A percentile compares a stretch with the other conserved stretches of the same genome.
Evolutionary conservation across 2,329 filamentous ascomycete species (phyloP).

Genomic region (Sporothrix brasiliensis): DNA sequence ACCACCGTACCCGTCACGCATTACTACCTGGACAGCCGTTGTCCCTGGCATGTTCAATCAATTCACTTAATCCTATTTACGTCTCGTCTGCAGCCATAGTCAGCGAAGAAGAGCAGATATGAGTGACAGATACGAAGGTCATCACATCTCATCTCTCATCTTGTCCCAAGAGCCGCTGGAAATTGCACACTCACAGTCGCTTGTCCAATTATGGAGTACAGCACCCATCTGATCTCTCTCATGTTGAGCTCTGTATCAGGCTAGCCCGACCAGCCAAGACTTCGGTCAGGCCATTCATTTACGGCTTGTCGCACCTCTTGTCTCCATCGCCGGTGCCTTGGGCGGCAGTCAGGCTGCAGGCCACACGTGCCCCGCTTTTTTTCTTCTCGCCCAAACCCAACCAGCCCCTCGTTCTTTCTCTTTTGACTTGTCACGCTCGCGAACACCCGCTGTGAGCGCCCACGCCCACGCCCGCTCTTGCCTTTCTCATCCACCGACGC

Average conservation of each 20-base stretch:
- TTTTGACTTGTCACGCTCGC: background rate
- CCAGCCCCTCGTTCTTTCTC: background rate
- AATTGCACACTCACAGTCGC: background rate
- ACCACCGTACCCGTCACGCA: constrained; percentile 5
- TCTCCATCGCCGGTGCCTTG: background rate
- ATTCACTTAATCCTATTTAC: background rate
- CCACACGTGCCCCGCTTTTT: constrained; percentile 20
- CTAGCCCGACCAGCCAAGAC: background rate
- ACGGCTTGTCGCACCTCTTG: background rate
- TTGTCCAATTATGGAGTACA: background rate
- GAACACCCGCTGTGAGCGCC: background rate
- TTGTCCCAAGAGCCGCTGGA: background rate
- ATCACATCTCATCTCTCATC: background rate
- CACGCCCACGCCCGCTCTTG: constrained; percentile 4
- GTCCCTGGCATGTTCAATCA: background rate
- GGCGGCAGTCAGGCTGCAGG: constrained; percentile 14
- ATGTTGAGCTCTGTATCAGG: background rate
- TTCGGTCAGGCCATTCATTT: background rate
- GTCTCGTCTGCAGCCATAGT: no score
- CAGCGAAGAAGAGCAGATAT: background rate
- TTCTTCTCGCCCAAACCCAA: background rate
- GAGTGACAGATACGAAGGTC: background rate
- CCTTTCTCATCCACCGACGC: constrained; percentile 10
- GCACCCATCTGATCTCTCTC: background rate
- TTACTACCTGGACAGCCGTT: background rate